Base-by-base conservation (phyloP, 2,329 filamentous ascomycete species). In the Lizonia empirigonia region DNA sequence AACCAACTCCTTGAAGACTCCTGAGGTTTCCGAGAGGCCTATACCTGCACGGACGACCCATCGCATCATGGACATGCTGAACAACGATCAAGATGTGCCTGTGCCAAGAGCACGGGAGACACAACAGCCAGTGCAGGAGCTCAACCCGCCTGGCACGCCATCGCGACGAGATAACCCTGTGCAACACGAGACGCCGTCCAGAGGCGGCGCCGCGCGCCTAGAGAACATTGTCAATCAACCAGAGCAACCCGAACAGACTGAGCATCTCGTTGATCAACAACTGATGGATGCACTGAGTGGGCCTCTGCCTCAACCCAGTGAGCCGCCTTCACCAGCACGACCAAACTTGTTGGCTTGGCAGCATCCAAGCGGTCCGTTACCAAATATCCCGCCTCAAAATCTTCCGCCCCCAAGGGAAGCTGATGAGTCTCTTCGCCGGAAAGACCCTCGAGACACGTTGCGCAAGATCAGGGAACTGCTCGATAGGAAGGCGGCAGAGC, bases 1-100 rank as follows among this genome's bases (percentile, higher is more conserved):
- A 15, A 29, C 41, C 7, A 34, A 41, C 6, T 13, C 41, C 9
- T 23, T 19, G 5, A 59, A 50, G 32, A 55, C 60, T 5, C 22
- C 44, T 12, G 56, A 62, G 29, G 22, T 37, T 7, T 30, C 52
- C 13, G 65, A 62, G 29, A 59, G 61, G 15, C 61, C 60, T 13
- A 55, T 54, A 5, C 66, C 66, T 16, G 59, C 57, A 20, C 63
- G 67, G n/a, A 69, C 67, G 2, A 69, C 68, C 2, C 70, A 73
- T 33, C 60, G 69, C 13, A 71, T 74, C 34, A 72, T 67, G 62
- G 71, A 74, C 23, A 65, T 74, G 32, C 42, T 74, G 15, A 74
- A 72, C 30, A 60, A 72, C 34, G 68, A 72, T 42, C 53, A 65
- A 35, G 71, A 73, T 30, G 61, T 63, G 13, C 64, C 64, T 18